Conservation (phyloP, 139 green algal genomes). For the Nannochloris sp. region DNA sequence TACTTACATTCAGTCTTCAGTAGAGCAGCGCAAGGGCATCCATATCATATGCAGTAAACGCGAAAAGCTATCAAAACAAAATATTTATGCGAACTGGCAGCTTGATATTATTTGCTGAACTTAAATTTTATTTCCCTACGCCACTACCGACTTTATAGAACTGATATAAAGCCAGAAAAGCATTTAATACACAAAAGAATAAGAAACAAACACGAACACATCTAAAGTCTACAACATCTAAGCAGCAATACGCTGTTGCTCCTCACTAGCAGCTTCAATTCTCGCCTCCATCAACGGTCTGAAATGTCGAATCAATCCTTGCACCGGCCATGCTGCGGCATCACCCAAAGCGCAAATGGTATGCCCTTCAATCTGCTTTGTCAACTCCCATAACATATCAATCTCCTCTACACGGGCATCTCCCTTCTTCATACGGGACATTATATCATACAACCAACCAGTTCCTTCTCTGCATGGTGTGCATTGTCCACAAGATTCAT, state of each 20-base stretch:
- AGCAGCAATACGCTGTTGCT: slow-evolving; percentile 39
- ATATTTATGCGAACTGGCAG: too few species aligned
- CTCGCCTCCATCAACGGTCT: slow-evolving; percentile 14
- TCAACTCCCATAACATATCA: slow-evolving; percentile 68
- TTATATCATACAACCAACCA: slow-evolving; percentile 45
- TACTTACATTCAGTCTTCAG: too few species aligned
- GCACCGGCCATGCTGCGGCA: slow-evolving; percentile 65
- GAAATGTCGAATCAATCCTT: slow-evolving; percentile 34
- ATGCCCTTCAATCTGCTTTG: slow-evolving; percentile 61
- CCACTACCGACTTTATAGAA: too few species aligned
- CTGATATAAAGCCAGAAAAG: neutral
- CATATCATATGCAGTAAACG: too few species aligned
- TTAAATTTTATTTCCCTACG: too few species aligned
- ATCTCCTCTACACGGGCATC: slow-evolving; percentile 64
- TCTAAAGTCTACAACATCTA: slow-evolving; percentile 14
- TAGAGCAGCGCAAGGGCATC: too few species aligned
- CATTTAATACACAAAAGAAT: neutral
- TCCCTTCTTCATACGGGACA: slow-evolving; percentile 34
- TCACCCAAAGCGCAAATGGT: slow-evolving; percentile 70
- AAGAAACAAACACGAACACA: neutral
- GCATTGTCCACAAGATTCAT: slow-evolving; percentile 69
- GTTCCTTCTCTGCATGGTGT: slow-evolving; percentile 68
- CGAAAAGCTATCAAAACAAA: too few species aligned
- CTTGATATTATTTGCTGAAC: too few species aligned
- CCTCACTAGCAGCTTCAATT: slow-evolving; percentile 36